Conservation (phyloP, 768 basidiomycete genomes). For the Trametes coccinea region DNA sequence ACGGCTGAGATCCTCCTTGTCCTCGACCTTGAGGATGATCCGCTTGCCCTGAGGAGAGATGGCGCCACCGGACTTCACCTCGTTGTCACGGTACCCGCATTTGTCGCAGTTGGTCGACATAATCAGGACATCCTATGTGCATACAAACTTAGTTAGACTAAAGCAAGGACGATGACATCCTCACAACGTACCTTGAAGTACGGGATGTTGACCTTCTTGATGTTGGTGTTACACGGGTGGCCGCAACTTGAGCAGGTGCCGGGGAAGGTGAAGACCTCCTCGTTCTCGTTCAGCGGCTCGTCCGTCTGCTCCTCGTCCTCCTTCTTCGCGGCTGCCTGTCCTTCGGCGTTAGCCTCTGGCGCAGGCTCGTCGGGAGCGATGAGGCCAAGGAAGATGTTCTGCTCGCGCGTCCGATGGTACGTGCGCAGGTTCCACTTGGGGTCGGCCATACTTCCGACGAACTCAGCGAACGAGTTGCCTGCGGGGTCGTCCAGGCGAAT, state of each 20-base stretch:
- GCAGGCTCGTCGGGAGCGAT: conserved; percentile 46
- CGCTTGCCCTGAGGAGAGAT: conserved; percentile 86
- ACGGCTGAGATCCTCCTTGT: conserved; percentile 87
- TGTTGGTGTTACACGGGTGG: conserved; percentile 77
- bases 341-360: conserved; percentile 3
- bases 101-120: conserved; percentile 97
- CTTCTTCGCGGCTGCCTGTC: conserved; percentile 4
- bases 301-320: conserved; percentile 25
- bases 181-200: conserved; percentile 77
- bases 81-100: conserved; percentile 97
- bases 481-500: conserved; percentile 88
- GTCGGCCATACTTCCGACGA: conserved; percentile 81
- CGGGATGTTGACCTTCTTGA: conserved; percentile 96
- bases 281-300: conserved; percentile 50
- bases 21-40: conserved; percentile 88
- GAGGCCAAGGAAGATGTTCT: conserved; percentile 80
- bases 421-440: conserved; percentile 90
- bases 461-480: conserved; percentile 97
- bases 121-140: conserved; percentile 82
- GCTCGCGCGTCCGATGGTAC: conserved; percentile 76
- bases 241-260: conserved; percentile 90
- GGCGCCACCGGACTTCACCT: conserved; percentile 92
- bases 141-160: background rate
- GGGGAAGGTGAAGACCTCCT: conserved; percentile 88
- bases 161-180: background rate